Evolutionary conservation across 257 asterid genomes (phyloP).

Genomic region (Scutellaria galericulata): DNA sequence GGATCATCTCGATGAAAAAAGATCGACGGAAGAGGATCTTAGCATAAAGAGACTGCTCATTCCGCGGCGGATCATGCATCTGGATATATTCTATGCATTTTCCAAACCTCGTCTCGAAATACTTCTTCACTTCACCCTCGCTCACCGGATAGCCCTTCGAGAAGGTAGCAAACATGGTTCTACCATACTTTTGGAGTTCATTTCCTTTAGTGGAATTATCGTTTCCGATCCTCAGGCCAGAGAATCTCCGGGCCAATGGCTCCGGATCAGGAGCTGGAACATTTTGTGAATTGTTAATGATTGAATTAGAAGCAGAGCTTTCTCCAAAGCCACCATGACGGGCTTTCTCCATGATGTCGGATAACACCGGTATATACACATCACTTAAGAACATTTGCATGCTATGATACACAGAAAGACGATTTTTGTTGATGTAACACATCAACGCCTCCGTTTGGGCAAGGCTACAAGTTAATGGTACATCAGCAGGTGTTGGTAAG

Average conservation of each 20-base stretch:
- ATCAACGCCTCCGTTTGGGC: constrained; percentile 42
- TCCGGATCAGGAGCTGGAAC: not conserved
- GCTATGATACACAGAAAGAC: constrained; percentile 20
- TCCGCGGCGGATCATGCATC: constrained; percentile 56
- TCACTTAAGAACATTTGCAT: constrained; percentile 34
- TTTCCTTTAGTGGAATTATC: not conserved
- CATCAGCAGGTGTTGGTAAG: constrained; percentile 13
- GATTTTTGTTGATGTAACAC: constrained; percentile 39
- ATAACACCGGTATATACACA: constrained; percentile 46
- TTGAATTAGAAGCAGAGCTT: not conserved
- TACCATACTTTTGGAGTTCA: constrained; percentile 26
- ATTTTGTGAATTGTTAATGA: not conserved
- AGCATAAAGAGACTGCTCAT: constrained; percentile 65
- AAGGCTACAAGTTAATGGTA: constrained; percentile 51
- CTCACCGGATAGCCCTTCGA: constrained; percentile 67
- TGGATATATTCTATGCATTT: constrained; percentile 52
- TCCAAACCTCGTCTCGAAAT: constrained; percentile 48
- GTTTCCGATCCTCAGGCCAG: constrained; percentile 30
- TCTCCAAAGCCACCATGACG: constrained; percentile 20
- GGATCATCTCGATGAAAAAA: constrained; percentile 38
- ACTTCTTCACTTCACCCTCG: constrained; percentile 54
- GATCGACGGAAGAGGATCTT: constrained; percentile 45
- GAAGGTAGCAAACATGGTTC: constrained; percentile 71
- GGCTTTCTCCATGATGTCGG: constrained; percentile 53
- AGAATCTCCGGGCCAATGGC: constrained; percentile 28